Evolutionary conservation across 345 rosid genomes (phyloP), one percentile per base, ranked within the genome.

Genomic region (Salix exigua): DNA sequence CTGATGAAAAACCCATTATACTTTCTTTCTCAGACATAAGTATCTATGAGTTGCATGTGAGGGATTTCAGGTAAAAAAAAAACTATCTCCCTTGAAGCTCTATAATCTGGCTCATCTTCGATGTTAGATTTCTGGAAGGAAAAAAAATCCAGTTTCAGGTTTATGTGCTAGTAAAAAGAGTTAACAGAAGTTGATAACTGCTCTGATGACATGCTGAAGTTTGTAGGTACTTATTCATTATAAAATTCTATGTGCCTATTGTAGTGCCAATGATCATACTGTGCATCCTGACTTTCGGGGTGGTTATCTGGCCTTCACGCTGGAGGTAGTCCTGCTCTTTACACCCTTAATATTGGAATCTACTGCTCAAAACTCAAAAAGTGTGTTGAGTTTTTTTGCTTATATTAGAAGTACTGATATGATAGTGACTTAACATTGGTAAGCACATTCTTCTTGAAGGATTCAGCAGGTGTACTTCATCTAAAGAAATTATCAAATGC

Each of bases 1-100:
- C 88, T 11, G 86, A 91, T 73, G 81, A 86, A 86, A 94, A 94
- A 77, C 94, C 93, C 17, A 68, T 71, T 75, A 8, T 92, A 73
- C 77, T 60, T 74, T 90, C 97, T 31, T 84, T 79, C 79, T 87
- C 93, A 5, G 97, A 95, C 86, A 88, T 88, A 73, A 95, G 94
- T 79, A 81, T 95, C 76, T 92, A 92, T 87, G 99, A 95, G 91
- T 85, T 95, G 86, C 99, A 95, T 84, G 83, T 90, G 75, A 88
- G 97, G 86, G 99, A 95, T 83, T 95, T 91, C 78, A 95, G 99
- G 97, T 94, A 79, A 83, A 68, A 71, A 71, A 68, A 71, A 50
- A 21, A 12, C n/a, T 67, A 64, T 76, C 53, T 51, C 38, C 33
- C 25, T 71, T 46, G 63, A 28, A 18, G 28, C 13, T n/a, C 73